Evolutionary conservation across 768 basidiomycete genomes (phyloP).

Genomic region (Rhodosporidiobolus sp.): DNA sequence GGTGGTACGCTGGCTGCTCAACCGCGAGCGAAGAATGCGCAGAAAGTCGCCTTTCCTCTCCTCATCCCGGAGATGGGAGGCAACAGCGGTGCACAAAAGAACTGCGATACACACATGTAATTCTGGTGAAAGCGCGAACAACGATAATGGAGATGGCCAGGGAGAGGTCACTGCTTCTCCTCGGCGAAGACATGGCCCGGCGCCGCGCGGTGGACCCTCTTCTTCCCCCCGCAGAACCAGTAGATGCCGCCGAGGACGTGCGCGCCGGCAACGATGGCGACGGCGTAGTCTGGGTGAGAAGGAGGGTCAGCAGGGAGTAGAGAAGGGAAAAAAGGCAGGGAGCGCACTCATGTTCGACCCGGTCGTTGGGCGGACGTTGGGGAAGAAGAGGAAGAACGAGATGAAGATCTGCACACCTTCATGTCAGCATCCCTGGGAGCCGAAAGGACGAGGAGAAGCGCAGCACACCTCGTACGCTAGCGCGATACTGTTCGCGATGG

Average conservation of each 20-base stretch:
- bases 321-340: not conserved
- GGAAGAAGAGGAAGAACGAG: conserved; percentile 17
- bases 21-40: too few species aligned
- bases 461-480: conserved; percentile 10
- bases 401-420: not conserved
- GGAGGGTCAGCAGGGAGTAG: not conserved
- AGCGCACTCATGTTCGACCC: conserved; percentile 10
- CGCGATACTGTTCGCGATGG: conserved; percentile 31
- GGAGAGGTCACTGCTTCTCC: too few species aligned
- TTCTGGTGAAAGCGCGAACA: too few species aligned
- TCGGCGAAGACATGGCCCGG: too few species aligned
- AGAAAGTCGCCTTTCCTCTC: too few species aligned
- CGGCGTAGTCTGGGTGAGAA: not conserved
- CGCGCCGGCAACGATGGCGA: not conserved
- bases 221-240: conserved; percentile 3
- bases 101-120: too few species aligned
- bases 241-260: conserved; percentile 3
- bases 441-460: not conserved
- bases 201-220: not conserved
- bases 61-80: too few species aligned
- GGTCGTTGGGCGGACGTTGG: not conserved
- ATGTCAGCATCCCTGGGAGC: too few species aligned
- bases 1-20: too few species aligned
- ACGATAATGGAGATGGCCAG: too few species aligned
- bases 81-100: too few species aligned